Base-by-base conservation (phyloP, 2,329 filamentous ascomycete species). In the Teratosphaeria nubilosa region DNA sequence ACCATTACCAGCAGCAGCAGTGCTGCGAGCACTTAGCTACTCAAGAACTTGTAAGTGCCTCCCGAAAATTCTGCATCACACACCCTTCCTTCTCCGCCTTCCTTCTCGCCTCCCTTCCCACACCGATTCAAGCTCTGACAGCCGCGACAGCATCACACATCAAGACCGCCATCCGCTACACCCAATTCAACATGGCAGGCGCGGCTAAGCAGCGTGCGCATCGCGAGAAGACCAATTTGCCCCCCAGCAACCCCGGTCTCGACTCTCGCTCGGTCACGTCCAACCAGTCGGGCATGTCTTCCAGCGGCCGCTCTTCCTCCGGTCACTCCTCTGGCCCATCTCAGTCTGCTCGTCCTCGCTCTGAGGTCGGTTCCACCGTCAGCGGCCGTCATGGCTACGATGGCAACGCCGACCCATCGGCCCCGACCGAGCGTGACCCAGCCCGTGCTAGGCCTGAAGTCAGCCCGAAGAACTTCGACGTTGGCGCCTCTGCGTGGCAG, bases 141-240 rank as follows among this genome's bases (percentile, higher is more conserved):
- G 16, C n/a, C 22, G 24, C 30, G 52, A 34, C n/a, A 20, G 53
- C 31, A 54, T 22, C 37, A 54, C 13, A 24, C 51, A 41, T 14
- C 13, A 41, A 41, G 34, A 41, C 10, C 10, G 2, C 34, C 34
- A 16, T 41, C 34, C 34, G 14, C 34, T 5, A 41, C 34, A 14
- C 10, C 5, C 34, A 32, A 41, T 31, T 45, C 45, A 62, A 9
- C 54, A 77, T 77, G 75, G 72, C 65, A 24, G 72, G 71, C 48
- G 65, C 74, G 51, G 52, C 65, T 1, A 75, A 74, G 68, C 66
- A 67, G 51, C 70, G 68, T 51, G 66, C 66, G 11, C 62, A 70
- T 57, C 60, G 63, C 22, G 66, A 74, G 65, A 54, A 55, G 14
- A 20, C 41, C 2, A 51, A 59, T 45, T 54, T 56, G 10, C 37